These are phyloP conservation scores for Septoria linicola DNA, from an alignment of 2,329 filamentous ascomycete species.

Conservation along the genomic window DNA sequence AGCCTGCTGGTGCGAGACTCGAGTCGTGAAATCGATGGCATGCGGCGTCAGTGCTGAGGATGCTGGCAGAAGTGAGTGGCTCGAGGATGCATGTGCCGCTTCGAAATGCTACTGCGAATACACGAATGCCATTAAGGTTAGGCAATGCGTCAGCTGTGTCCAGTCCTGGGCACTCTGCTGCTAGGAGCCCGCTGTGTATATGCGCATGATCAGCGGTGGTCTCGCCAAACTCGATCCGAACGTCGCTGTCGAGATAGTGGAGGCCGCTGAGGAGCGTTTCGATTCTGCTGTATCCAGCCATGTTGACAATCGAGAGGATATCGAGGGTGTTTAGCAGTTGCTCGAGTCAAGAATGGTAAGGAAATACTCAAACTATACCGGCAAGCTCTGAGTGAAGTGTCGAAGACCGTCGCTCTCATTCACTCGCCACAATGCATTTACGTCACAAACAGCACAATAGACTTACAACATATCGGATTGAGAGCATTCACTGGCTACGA, in stretches of 20 bases:
- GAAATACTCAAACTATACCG: too few relatives aligned
- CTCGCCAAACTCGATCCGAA: background rate
- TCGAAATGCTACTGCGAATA: background rate
- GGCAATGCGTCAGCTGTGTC: background rate
- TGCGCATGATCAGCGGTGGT: background rate
- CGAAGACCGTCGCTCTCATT: too few relatives aligned
- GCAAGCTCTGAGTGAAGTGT: too few relatives aligned
- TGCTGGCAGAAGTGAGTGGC: background rate
- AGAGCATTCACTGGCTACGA: too few relatives aligned
- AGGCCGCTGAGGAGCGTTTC: background rate
- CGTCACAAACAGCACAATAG: too few relatives aligned
- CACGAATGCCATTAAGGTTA: background rate
- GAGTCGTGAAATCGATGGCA: conserved; percentile 10
- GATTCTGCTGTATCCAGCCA: background rate
- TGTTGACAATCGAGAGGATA: background rate
- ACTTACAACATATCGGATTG: too few relatives aligned
- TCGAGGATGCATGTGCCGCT: background rate
- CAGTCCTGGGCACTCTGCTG: background rate
- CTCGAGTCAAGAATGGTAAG: too few relatives aligned
- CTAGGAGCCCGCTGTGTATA: background rate
- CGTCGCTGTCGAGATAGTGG: background rate
- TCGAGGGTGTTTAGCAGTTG: too few relatives aligned
- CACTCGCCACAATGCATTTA: too few relatives aligned
- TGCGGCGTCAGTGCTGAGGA: background rate
- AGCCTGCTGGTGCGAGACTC: conserved; percentile 4